Evolutionary conservation across 805 yeast genomes (phyloP).

Genomic region (Saccharomycopsis fodiens): DNA sequence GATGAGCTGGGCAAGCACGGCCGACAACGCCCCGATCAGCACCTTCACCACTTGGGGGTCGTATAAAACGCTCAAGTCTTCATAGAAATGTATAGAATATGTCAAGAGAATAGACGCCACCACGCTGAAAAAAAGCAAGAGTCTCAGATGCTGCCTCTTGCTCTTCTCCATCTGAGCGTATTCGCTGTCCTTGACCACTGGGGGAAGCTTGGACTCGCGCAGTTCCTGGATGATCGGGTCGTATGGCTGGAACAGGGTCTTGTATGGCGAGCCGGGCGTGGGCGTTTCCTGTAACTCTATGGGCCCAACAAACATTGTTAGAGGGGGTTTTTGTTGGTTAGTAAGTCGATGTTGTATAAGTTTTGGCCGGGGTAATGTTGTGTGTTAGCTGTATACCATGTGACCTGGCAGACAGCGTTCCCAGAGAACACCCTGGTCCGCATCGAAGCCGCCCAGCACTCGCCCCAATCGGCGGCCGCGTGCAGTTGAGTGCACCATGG

Average conservation of each 20-base stretch:
- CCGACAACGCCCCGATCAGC: conserved; percentile 17
- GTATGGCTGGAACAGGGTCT: conserved; percentile 10
- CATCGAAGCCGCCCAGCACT: too few species aligned
- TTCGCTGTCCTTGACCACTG: not conserved
- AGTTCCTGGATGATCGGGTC: conserved; percentile 6
- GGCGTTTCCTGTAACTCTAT: conserved; percentile 7
- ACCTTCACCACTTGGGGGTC: conserved; percentile 4
- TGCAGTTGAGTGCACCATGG: too few species aligned
- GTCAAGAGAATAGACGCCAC: not conserved
- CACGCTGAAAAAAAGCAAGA: not conserved
- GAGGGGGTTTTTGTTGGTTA: too few species aligned
- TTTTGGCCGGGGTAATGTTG: too few species aligned
- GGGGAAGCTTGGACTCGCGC: not conserved
- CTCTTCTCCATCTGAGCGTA: not conserved
- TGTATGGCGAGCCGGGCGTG: conserved; percentile 6
- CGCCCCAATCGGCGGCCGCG: too few species aligned
- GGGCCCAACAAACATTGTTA: conserved; percentile 12
- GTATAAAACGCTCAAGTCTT: conserved; percentile 4
- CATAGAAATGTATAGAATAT: conserved; percentile 10
- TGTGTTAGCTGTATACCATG: too few species aligned
- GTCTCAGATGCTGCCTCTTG: conserved; percentile 1
- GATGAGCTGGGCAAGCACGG: conserved; percentile 19
- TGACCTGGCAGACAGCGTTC: too few species aligned
- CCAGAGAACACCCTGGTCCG: too few species aligned
- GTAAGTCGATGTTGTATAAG: too few species aligned